Conservation (phyloP, 83 land plant species). For the Thuja plicata region DNA sequence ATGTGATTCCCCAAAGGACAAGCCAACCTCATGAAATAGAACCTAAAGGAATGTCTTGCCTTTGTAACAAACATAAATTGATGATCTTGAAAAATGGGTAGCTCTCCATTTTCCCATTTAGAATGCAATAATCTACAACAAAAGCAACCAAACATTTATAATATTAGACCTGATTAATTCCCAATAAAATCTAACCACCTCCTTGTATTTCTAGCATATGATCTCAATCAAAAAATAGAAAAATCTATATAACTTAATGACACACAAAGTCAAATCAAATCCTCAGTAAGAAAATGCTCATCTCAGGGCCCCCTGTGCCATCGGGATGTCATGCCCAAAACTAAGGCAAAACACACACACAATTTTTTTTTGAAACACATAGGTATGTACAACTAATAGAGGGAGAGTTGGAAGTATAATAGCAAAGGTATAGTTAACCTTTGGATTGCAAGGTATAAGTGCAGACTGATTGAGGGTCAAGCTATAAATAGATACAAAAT, state of each 20-base stretch:
- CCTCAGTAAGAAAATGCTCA: conserved; percentile 61
- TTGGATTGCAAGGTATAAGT: too few relatives aligned
- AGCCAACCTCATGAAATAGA: neutral
- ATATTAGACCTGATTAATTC: neutral
- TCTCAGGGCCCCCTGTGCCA: conserved; percentile 63
- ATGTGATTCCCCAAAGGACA: neutral
- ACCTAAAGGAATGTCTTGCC: neutral
- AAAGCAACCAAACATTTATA: neutral
- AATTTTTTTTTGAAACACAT: too few relatives aligned
- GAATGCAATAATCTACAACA: neutral
- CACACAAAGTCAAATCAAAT: too few relatives aligned
- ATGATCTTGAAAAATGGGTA: too few relatives aligned
- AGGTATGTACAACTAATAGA: too few relatives aligned
- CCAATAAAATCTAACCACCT: neutral
- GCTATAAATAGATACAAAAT: too few relatives aligned
- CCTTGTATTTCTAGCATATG: neutral
- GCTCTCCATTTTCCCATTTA: neutral
- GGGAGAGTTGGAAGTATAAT: too few relatives aligned
- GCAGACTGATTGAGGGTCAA: too few relatives aligned
- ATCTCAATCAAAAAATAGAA: neutral
- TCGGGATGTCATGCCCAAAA: too few relatives aligned
- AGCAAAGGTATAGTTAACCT: too few relatives aligned
- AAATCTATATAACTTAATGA: neutral
- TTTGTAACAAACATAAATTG: neutral
- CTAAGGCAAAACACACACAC: too few relatives aligned